Evolutionary conservation across 2,329 filamentous ascomycete genomes (phyloP), one percentile per base, ranked within the genome.

Genomic region (Penicillium sp.): DNA sequence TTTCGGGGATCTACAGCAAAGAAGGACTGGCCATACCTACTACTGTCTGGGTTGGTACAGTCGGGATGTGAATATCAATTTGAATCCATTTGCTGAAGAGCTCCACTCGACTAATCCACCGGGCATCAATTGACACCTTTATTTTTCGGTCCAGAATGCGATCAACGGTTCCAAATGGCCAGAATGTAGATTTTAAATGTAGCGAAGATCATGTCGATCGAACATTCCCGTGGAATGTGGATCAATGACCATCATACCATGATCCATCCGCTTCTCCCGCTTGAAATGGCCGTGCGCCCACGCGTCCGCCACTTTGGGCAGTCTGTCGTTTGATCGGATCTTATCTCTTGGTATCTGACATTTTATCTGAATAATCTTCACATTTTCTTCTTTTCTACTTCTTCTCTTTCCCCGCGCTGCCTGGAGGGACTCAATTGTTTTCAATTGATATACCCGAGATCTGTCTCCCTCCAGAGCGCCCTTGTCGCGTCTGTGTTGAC

Each of bases 401-500:
- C 47, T 56, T 56, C 51, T 54, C 7, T n/a, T 19, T 38, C 19
- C 35, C 33, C 17, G 13, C 22, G 10, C 26, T 37, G 13, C 15
- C 33, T 17, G 35, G 53, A 30, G 33, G 13, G 17, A 22, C 35
- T 53, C 19, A 37, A 40, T 53, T 40, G 12, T 38, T 33, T 22
- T 10, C 47, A 44, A 47, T 53, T 51, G 51, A 24, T 35, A 6
- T 10, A 22, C 22, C 22, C 45, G 24, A 5, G 2, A 10, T 35
- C 26, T 42, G 40, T 35, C 55, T 59, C 45, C 35, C 15, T 37
- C 38, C 24, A 38, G 44, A 49, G 42, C 40, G 35, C 42, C 50
- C 45, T 49, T 49, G 47, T 58, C 65, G 62, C 62, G 65, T 55
- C 64, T 65, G 67, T 68, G 65, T 69, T 70, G 66, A 70, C 60